Conservation (phyloP, 2,329 filamentous ascomycete species). For the Claviceps sorghi region DNA sequence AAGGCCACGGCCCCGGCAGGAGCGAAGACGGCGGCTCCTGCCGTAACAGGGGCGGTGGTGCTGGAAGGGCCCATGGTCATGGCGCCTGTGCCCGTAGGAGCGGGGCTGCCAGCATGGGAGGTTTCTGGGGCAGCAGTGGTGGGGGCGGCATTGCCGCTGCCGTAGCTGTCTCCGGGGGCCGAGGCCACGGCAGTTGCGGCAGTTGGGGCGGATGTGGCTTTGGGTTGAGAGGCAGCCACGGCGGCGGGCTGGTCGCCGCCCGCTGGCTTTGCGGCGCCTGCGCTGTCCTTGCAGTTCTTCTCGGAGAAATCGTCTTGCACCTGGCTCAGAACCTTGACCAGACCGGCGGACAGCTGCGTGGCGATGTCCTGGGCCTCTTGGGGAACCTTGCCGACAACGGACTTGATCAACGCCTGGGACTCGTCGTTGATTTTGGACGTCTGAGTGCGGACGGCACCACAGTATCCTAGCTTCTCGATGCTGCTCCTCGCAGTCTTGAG, state of each 20-base stretch:
- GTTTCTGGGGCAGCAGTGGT: neutral
- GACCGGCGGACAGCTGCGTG: constrained; percentile 10
- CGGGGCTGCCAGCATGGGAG: neutral
- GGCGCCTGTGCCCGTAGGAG: neutral
- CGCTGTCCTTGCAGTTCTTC: constrained; percentile 14
- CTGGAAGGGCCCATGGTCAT: neutral
- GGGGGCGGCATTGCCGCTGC: neutral
- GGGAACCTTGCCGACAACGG: constrained; percentile 17
- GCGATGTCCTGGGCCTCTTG: constrained; percentile 14
- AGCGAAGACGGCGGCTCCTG: neutral
- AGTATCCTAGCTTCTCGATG: constrained; percentile 15
- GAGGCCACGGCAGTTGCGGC: neutral
- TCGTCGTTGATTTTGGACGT: constrained; percentile 10
- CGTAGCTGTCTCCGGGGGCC: neutral
- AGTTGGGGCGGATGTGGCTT: neutral
- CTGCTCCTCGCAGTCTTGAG: constrained; percentile 12
- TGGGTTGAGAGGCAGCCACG: neutral
- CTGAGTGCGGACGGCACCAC: constrained; percentile 12
- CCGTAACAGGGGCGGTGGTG: neutral
- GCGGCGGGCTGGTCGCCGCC: neutral
- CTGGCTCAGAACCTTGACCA: constrained; percentile 10
- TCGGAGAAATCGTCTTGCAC: constrained; percentile 11
- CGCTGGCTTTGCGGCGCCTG: neutral
- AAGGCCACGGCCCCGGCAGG: constrained; percentile 1
- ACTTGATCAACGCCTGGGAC: constrained; percentile 14